Percentiles rank a stretch among this genome's conserved stretches.
phyloP scores from a whole-genome alignment of 2,329 filamentous ascomycete species.

The Ambrosiella xylebori region DNA sequence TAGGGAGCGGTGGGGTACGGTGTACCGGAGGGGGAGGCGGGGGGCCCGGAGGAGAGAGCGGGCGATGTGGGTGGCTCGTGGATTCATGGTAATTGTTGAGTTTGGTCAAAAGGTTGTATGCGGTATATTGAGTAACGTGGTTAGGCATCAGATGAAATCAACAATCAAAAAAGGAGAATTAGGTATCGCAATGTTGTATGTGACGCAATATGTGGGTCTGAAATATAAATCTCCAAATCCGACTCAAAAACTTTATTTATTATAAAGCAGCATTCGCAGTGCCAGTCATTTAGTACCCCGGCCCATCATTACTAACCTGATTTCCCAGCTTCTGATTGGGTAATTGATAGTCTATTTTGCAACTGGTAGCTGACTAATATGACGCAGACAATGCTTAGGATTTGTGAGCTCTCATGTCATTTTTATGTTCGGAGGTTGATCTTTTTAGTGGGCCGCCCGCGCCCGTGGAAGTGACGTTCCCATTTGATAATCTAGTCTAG shows the following conservation, averaged over 20 bases:
- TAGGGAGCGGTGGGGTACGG: neutral
- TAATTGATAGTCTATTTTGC: neutral
- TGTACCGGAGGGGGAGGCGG: neutral
- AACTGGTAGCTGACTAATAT: conserved; percentile 7
- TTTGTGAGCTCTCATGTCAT: too few relatives aligned
- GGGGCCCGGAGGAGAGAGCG: conserved; percentile 11
- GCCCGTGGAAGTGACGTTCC: too few relatives aligned
- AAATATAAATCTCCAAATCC: neutral
- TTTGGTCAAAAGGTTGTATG: neutral
- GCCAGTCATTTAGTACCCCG: neutral
- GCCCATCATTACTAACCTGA: conserved; percentile 7
- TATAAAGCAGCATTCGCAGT: neutral
- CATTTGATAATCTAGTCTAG: too few relatives aligned
- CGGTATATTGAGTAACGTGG: too few relatives aligned
- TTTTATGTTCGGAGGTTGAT: too few relatives aligned
- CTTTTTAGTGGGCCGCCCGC: neutral
- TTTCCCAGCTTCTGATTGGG: conserved; percentile 6
- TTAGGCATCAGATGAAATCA: too few relatives aligned
- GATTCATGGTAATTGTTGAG: conserved; percentile 1
- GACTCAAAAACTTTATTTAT: neutral
- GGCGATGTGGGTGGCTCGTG: conserved; percentile 3
- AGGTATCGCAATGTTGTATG: too few relatives aligned
- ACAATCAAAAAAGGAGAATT: neutral
- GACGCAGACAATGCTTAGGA: neutral
- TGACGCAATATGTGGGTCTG: too few relatives aligned